phyloP scores from a whole-genome alignment of 768 basidiomycete species.

The Kwoniella europaea region DNA sequence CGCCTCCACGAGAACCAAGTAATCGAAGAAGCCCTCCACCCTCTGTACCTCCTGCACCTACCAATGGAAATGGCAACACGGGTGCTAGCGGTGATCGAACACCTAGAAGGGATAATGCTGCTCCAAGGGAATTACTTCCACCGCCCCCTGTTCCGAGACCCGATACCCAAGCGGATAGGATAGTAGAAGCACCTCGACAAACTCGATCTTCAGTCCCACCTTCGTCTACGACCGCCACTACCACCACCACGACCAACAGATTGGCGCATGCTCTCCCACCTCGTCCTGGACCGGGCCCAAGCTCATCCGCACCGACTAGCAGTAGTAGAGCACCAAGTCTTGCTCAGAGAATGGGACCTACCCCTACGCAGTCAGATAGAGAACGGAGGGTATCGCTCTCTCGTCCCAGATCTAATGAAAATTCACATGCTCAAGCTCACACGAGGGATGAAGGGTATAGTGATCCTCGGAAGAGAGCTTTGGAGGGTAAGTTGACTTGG shows the following conservation, averaged over 20 bases:
- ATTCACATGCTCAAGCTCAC: neutral
- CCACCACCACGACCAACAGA: constrained; percentile 7
- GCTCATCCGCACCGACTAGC: constrained; percentile 13
- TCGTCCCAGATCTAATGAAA: neutral
- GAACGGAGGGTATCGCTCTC: constrained; percentile 4
- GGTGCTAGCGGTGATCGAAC: constrained; percentile 31
- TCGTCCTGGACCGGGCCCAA: constrained; percentile 9
- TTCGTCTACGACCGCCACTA: constrained; percentile 3
- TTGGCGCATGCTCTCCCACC: constrained; percentile 31
- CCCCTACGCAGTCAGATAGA: constrained; percentile 20
- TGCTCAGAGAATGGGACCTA: constrained; percentile 31
- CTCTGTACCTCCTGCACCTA: neutral
- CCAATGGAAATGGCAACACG: neutral
- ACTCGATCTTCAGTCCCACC: constrained; percentile 27
- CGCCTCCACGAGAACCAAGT: neutral
- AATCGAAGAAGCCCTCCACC: neutral
- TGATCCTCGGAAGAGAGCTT: constrained; percentile 39
- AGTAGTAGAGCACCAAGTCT: constrained; percentile 19
- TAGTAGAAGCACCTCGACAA: constrained; percentile 40
- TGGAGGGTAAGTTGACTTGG: constrained; percentile 37
- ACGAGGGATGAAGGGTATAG: constrained; percentile 7
- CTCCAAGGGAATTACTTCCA: constrained; percentile 30
- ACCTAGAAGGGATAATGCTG: constrained; percentile 34
- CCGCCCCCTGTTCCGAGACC: neutral
- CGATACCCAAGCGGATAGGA: constrained; percentile 28